Conservation (phyloP, 805 yeast genomes). For the Hanseniaspora occidentalis region DNA sequence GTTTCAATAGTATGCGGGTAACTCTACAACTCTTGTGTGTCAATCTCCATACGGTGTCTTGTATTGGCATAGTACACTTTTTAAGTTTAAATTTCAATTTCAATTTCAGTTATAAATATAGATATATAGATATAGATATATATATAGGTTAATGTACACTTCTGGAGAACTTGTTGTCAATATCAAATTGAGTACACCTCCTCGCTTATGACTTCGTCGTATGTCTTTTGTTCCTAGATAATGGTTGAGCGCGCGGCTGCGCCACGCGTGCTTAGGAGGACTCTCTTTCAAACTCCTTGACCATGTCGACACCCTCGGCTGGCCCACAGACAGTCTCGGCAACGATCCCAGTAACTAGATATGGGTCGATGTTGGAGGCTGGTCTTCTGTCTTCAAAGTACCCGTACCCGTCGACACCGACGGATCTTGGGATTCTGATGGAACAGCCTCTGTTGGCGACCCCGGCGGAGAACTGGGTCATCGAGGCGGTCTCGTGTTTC, state of each 20-base stretch:
- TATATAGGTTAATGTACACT: too few species aligned
- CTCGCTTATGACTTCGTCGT: too few species aligned
- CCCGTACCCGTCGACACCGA: conserved; percentile 94
- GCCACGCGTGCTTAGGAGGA: conserved; percentile 14
- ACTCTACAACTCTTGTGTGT: too few species aligned
- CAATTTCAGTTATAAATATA: too few species aligned
- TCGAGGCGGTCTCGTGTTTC: conserved; percentile 95
- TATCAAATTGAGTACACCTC: too few species aligned
- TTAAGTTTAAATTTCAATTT: too few species aligned
- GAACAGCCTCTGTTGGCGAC: conserved; percentile 99
- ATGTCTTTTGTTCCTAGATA: too few species aligned
- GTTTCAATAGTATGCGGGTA: too few species aligned
- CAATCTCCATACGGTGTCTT: too few species aligned
- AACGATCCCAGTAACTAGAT: conserved; percentile 96
- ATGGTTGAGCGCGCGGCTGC: not conserved
- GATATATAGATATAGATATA: too few species aligned
- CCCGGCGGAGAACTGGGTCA: conserved; percentile 85
- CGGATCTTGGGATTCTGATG: conserved; percentile 96
- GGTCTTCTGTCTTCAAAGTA: conserved; percentile 99
- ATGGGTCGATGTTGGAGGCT: conserved; percentile 98
- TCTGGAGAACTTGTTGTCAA: too few species aligned
- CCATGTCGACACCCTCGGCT: conserved; percentile 90
- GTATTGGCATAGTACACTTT: too few species aligned
- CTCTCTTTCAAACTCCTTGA: conserved; percentile 79
- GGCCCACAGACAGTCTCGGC: conserved; percentile 94